Percentiles rank a stretch among this genome's conserved stretches.
These are phyloP conservation scores for Coemansia nantahalensis DNA, from an alignment of 192 early-diverging fungal species.

Conservation along the genomic window DNA sequence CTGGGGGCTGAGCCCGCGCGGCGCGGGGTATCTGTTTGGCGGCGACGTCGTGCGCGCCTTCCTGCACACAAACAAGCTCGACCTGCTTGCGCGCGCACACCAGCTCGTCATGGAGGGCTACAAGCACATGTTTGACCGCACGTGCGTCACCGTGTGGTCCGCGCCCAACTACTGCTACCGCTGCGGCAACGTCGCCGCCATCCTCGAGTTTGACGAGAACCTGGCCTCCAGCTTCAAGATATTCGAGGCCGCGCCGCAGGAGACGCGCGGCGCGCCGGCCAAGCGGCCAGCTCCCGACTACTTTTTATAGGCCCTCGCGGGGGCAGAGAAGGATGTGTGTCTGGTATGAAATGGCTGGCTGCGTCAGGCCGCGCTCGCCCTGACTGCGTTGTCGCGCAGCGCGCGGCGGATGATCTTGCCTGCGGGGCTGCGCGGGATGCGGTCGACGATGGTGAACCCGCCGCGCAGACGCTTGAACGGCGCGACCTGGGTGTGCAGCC, in stretches of 20 bases:
- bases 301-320: slow-evolving; percentile 74
- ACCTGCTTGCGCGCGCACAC: slow-evolving; percentile 92
- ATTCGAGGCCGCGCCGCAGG: slow-evolving; percentile 91
- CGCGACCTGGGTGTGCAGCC: slow-evolving; percentile 63
- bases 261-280: slow-evolving; percentile 72
- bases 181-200: slow-evolving; percentile 98
- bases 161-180: slow-evolving; percentile 99
- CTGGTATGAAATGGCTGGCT: no score
- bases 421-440: slow-evolving; percentile 71
- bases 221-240: slow-evolving; percentile 86
- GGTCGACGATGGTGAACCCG: slow-evolving; percentile 67
- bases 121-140: slow-evolving; percentile 95
- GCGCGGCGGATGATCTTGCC: slow-evolving; percentile 83
- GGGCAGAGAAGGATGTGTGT: no score
- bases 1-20: slow-evolving; percentile 95
- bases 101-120: slow-evolving; percentile 98
- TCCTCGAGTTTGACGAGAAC: slow-evolving; percentile 90
- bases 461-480: slow-evolving; percentile 78
- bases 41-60: slow-evolving; percentile 81
- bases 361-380: slow-evolving; percentile 7
- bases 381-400: slow-evolving; percentile 53
- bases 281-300: slow-evolving; percentile 93
- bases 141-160: slow-evolving; percentile 96
- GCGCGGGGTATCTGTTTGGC: slow-evolving; percentile 99
- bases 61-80: slow-evolving; percentile 79